phyloP scores from a whole-genome alignment of 225 moss, liverwort and hornwort species.

The Physcomitrellopsis africana region DNA sequence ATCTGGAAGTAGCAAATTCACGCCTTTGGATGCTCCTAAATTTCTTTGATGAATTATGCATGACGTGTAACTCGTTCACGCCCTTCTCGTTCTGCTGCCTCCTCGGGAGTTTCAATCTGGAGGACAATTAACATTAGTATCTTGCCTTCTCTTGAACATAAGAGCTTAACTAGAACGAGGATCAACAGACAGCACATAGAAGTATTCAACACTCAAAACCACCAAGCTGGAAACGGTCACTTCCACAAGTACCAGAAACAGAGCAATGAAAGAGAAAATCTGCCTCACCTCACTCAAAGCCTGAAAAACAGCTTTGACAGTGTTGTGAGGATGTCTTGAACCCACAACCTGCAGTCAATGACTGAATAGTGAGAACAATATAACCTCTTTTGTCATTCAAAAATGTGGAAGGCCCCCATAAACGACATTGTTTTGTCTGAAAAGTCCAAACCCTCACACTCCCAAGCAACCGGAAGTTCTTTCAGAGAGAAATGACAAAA shows the following conservation, averaged over 20 bases:
- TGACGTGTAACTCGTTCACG: no score
- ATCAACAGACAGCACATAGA: background rate
- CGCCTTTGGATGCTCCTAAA: background rate
- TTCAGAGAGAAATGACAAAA: slow-evolving; percentile 7
- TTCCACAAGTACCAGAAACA: background rate
- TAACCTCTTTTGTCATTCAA: background rate
- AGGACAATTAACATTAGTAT: background rate
- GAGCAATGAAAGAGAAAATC: slow-evolving; percentile 11
- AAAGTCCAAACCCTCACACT: background rate
- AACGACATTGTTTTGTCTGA: no score
- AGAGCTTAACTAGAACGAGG: background rate
- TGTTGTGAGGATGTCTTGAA: slow-evolving; percentile 93
- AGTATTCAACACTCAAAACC: background rate
- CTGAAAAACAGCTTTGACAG: slow-evolving; percentile 93
- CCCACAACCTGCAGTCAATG: slow-evolving; percentile 72
- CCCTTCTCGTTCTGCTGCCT: slow-evolving; percentile 67
- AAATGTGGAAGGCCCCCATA: background rate
- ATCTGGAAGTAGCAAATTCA: slow-evolving; percentile 4
- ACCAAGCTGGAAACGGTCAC: no score
- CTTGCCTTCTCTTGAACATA: background rate
- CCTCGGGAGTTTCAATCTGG: slow-evolving; percentile 88
- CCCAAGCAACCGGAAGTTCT: background rate
- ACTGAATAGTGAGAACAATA: background rate
- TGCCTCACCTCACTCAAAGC: slow-evolving; percentile 78
- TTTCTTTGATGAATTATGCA: background rate